Evolutionary conservation across 2,329 filamentous ascomycete genomes (phyloP), one percentile per base, ranked within the genome.

Genomic region (Laburnicola sp.): DNA sequence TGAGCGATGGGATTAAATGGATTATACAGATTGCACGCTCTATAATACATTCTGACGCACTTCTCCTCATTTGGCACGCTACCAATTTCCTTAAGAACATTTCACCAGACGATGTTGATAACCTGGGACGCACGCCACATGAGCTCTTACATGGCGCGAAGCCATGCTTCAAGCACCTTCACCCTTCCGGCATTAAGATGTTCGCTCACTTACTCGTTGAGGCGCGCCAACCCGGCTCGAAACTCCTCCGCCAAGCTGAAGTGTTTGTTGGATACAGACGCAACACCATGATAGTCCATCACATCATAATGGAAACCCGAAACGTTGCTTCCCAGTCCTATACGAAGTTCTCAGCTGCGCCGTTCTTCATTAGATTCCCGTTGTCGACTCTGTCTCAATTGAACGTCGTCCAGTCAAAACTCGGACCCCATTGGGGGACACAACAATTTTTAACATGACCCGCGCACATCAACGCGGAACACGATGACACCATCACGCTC

Each of bases 211-310:
- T 54, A 5, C 39, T 26, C 10, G 25, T 28, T 9, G 47, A 54
- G 34, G 46, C 42, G 2, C 27, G 38, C 2, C 6, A 27, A 7
- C 36, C 46, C 26, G 27, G 42, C 21, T 6, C 30, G 10, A 53
- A 53, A 21, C 31, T 53, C 4, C 46, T 50, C 2, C 2, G 50
- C 27, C n/a, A 23, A 34, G 42, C 32, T 3, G 27, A 53, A 36
- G 11, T 54, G 1, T 54, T 54, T 36, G 34, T 54, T 8, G 25
- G 51, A 0, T 54, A 50, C 31, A 25, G 44, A 2, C 26, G n/a
- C 25, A 44, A 48, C 27, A 45, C 22, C 22, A 54, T 44, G 27
- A 44, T 16, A 16, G 16, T 16, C 16, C 16, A 16, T 16, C 16
- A 16, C 16, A 16, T 16, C 16, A 16, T 16, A 16, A 16, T 16